Percentiles rank a stretch among this genome's conserved stretches.
Evolutionary conservation across 2,329 filamentous ascomycete genomes (phyloP).

Genomic region (Sporothrix phasma): DNA sequence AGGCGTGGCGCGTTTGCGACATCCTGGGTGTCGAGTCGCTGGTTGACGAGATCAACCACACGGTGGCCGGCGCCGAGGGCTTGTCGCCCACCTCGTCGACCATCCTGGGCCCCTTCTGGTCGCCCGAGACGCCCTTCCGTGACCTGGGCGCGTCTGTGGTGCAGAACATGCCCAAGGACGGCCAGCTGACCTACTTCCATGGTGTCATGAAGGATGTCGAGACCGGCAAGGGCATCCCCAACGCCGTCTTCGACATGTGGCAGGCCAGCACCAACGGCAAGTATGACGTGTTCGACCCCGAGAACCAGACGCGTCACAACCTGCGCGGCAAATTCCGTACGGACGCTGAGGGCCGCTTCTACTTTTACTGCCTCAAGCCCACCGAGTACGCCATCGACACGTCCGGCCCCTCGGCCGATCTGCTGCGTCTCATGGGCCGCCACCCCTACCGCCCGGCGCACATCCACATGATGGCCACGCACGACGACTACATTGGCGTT

Average conservation of each 20-base stretch:
- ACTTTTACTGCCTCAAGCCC: conserved; percentile 45
- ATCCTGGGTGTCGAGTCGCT: conserved; percentile 66
- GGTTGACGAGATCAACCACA: conserved; percentile 74
- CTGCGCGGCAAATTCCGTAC: conserved; percentile 57
- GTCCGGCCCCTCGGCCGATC: conserved; percentile 41
- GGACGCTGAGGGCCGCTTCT: conserved; percentile 52
- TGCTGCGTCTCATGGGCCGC: conserved; percentile 45
- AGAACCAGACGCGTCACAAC: conserved; percentile 54
- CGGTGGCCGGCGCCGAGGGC: conserved; percentile 40
- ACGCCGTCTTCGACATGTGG: conserved; percentile 63
- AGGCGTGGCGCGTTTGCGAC: conserved; percentile 63
- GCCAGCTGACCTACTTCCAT: conserved; percentile 40
- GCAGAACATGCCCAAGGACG: conserved; percentile 36
- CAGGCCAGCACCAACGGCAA: conserved; percentile 63
- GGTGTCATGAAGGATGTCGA: conserved; percentile 45
- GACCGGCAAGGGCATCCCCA: conserved; percentile 54
- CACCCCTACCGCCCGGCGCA: conserved; percentile 49
- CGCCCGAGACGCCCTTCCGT: conserved; percentile 58
- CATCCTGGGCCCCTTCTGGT: conserved; percentile 80
- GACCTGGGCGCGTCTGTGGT: conserved; percentile 62
- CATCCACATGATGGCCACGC: conserved; percentile 47
- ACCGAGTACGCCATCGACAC: conserved; percentile 34
- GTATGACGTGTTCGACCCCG: conserved; percentile 58
- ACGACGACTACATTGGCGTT: conserved; percentile 47
- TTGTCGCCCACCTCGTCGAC: conserved; percentile 58